These are phyloP conservation scores for Coemansia biformis DNA, from an alignment of 192 early-diverging fungal species.

Conservation along the genomic window DNA sequence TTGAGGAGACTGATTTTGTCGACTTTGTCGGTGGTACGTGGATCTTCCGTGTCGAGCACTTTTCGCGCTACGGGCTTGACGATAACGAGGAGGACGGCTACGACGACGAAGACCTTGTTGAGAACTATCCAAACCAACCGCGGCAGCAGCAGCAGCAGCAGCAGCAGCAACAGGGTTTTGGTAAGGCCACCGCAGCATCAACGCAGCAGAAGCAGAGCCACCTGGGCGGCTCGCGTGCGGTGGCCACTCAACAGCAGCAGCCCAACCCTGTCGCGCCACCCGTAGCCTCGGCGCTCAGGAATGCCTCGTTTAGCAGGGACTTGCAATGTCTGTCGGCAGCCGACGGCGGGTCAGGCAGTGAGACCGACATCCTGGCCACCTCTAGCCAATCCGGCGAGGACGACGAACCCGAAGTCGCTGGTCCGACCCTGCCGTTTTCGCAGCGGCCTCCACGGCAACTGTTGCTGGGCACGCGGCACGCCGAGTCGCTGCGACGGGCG, in stretches of 20 bases:
- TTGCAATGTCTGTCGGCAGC: not conserved
- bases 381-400: not conserved
- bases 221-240: conserved; percentile 43
- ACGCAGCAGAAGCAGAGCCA: conserved; percentile 16
- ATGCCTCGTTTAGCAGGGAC: conserved; percentile 1
- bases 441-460: conserved; percentile 21
- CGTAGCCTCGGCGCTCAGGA: not conserved
- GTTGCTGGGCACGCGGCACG: conserved; percentile 17
- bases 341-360: conserved; percentile 1
- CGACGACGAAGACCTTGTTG: conserved; percentile 25
- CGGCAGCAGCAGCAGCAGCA: no score
- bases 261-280: not conserved
- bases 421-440: not conserved
- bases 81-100: conserved; percentile 63
- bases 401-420: no score
- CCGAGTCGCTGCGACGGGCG: conserved; percentile 29
- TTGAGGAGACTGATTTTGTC: conserved; percentile 75
- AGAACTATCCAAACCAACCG: not conserved
- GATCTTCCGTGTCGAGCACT: conserved; percentile 89
- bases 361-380: conserved; percentile 3
- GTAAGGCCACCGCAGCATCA: conserved; percentile 44
- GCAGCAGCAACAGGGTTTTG: conserved; percentile 29
- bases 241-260: conserved; percentile 18
- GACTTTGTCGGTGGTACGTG: conserved; percentile 76
- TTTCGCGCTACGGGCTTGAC: conserved; percentile 74